Conservation (phyloP, 371 early-diverging fungal genomes). For the Conidiobolus incongruus region DNA sequence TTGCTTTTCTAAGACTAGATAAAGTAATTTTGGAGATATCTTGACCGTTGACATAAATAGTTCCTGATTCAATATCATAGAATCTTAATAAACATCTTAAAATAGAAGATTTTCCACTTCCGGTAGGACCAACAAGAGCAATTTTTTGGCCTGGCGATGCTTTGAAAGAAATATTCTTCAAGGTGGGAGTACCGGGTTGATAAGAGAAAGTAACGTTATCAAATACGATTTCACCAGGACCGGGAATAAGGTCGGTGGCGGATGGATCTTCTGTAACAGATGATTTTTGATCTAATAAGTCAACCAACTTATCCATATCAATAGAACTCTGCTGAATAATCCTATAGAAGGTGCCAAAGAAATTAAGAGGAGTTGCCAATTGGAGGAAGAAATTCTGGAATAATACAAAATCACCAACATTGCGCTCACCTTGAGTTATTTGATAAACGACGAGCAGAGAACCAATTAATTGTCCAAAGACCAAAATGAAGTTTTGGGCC, state of each 20-base stretch:
- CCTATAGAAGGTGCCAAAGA: conserved; percentile 15
- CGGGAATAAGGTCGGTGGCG: conserved; percentile 9
- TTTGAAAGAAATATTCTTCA: conserved; percentile 23
- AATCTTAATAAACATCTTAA: conserved; percentile 76
- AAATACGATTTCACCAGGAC: conserved; percentile 15
- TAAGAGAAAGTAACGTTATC: conserved; percentile 31
- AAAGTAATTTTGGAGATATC: conserved; percentile 51
- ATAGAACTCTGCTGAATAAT: conserved; percentile 26
- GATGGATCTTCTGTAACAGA: conserved; percentile 17
- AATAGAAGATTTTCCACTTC: conserved; percentile 80
- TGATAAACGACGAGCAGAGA: conserved; percentile 56
- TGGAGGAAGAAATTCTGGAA: conserved; percentile 67
- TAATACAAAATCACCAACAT: conserved; percentile 69
- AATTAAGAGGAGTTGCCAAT: conserved; percentile 31
- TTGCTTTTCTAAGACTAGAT: conserved; percentile 30
- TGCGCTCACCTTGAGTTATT: conserved; percentile 30
- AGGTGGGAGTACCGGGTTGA: conserved; percentile 18
- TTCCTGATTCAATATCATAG: conserved; percentile 59
- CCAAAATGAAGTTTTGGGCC: conserved; percentile 65
- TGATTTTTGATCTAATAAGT: conserved; percentile 19
- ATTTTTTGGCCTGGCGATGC: conserved; percentile 29
- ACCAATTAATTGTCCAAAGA: conserved; percentile 48
- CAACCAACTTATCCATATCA: conserved; percentile 55
- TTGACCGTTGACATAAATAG: conserved; percentile 70
- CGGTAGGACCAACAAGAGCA: conserved; percentile 53